Base-by-base conservation (phyloP, 2,329 filamentous ascomycete genomes). In the Neonectria magnoliae region DNA sequence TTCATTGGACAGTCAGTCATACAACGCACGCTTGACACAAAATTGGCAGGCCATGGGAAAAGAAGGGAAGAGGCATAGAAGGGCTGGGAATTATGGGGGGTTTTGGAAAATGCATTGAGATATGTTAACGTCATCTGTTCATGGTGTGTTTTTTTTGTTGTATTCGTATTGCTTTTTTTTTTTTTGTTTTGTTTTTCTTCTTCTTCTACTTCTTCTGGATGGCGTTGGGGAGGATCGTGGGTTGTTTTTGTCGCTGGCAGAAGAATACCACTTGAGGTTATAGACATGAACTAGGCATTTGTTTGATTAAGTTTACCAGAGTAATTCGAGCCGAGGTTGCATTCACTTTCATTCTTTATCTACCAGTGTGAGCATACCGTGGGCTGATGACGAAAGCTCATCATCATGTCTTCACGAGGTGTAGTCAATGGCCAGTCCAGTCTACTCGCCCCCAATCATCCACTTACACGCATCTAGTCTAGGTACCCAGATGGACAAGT, bases 191-290 rank as follows among this genome's bases (percentile, higher is more conserved):
- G 38, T 3, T n/a, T 42, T 42, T 45, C 18, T 2, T n/a, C 20
- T 42, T 33, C 20, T 42, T 22, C 18, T 20, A 20, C 38, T 42
- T 18, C 50, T 22, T 57, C n/a, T n/a, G 54, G 47, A 38, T 8
- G 60, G 60, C 60, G 60, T 62, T 48, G 45, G 60, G 60, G 53
- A 56, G 20, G 33, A 57, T 20, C 33, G 36, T 62, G 45, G 44
- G 42, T 38, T 42, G n/a, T 42, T 18, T 44, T 62, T 53, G 27
- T 59, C 38, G 44, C 53, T 48, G 33, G 50, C 38, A 50, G 50
- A 58, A 53, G 9, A 59, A 53, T 52, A 59, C 60, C 60, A 59
- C 29, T 36, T 27, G 51, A 58, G 54, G 42, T 31, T 57, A 57
- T 57, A 57, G 60, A 57, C 25, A 52, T 58, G 54, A 58, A 58